Base-by-base conservation (phyloP, 306 rosid species). In the Pachyrhizus erosus region DNA sequence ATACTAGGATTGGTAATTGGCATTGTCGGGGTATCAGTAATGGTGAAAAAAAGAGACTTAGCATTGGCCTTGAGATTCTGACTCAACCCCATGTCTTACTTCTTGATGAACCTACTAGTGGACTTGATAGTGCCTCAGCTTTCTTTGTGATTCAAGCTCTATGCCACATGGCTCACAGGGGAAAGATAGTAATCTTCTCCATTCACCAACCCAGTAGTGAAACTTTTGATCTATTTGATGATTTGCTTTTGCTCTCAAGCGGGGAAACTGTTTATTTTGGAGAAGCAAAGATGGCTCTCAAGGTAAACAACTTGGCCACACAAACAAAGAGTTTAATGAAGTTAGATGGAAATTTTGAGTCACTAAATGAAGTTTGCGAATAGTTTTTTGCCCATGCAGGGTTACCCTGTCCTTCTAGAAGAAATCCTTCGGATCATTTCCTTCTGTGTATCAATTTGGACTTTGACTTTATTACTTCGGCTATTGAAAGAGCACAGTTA, bases 41-140 rank as follows among this genome's bases (percentile, higher is more conserved):
- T 33, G 96, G 96, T 37, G 97, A 92, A 86, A 92, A 87, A 88
- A 94, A 89, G 73, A 90, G 94, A 51, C 82, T 94, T 26, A 89
- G 96, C 92, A 92, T 94, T 80, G 90, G 89, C 6, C 81, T 92
- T 52, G 97, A 92, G 76, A 91, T 91, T 73, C 80, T 92, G 2
- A 91, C 92, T 42, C 88, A 87, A 67, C 96, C 94, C 3, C 55
- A 74, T 75, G 85, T 92, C 17, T 62, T 94, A 77, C 87, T 94
- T 86, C 92, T 94, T 45, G 97, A 94, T 74, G 98, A 94, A 83
- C 96, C 97, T 5, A 94, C 97, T 0, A 89, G 88, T 81, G 98
- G 98, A 29, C 92, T 94, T 13, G 97, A 94, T 80, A 88, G 98
- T 81, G 97, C 98, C 54, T 83, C 96, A 0, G 90, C 97, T 45